Base-by-base conservation (phyloP, 345 rosid species). In the Sonneratia caseolaris region DNA sequence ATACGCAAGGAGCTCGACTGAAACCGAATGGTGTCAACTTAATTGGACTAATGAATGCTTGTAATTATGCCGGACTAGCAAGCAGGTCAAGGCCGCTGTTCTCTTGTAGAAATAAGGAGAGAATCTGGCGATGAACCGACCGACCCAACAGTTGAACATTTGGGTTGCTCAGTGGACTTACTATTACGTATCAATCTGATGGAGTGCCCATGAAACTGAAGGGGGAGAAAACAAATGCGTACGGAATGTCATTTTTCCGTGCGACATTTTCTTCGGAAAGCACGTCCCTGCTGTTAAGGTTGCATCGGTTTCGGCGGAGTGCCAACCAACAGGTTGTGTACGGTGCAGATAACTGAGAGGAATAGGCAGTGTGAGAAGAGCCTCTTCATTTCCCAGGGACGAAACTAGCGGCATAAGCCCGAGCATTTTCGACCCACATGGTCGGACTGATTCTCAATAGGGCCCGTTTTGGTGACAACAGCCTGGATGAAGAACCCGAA, bases 371-470 rank as follows among this genome's bases (percentile, higher is more conserved):
- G 21, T 56, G 1, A 27, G 32, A 66, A 37, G 18, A 67, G 51
- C 14, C 32, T 67, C 24, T 76, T 93, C 85, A 93, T 64, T 93
- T 89, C 72, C 97, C 98, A 15, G 98, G 98, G 27, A 87, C 98
- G 68, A 93, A 93, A 92, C 89, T 91, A n/a, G 98, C 91, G 77
- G 98, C 98, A 64, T 75, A 90, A 70, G 98, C 93, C 98, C 98
- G 91, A 2, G 98, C 98, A 53, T 91, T 93, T 96, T 93, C 91
- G 77, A 88, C 80, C 98, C 71, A 93, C 1, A 42, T 93, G 98
- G 80, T 93, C 98, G n/a, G 1, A 79, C 24, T 91, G 86, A 85
- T 93, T 93, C 93, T 93, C 96, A 16, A 93, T 77, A 0, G 98
- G 98, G 49, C 97, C 98, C 83, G 89, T 93, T 72, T 97, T 97